These are phyloP conservation scores for Zygoascus flipseniorum DNA, from an alignment of 805 yeast species.

Conservation along the genomic window DNA sequence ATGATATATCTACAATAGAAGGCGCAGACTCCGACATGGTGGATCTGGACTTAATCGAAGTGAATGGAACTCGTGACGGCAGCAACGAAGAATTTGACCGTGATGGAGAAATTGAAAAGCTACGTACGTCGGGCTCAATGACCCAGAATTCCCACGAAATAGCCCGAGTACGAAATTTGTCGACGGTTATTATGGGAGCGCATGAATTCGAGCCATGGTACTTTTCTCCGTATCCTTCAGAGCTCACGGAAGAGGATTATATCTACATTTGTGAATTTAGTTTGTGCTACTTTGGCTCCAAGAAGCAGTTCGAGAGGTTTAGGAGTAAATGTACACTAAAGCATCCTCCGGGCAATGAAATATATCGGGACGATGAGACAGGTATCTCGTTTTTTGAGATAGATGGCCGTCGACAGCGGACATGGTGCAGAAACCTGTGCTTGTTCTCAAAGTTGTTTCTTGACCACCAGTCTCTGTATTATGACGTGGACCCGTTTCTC, in stretches of 20 bases:
- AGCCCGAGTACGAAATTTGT: slow-evolving; percentile 80
- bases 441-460: slow-evolving; percentile 79
- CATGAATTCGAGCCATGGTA: slow-evolving; percentile 98
- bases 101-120: slow-evolving; percentile 86
- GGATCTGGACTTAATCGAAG: slow-evolving; percentile 78
- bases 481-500: slow-evolving; percentile 95
- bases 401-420: slow-evolving; percentile 91
- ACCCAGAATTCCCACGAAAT: slow-evolving; percentile 81
- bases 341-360: slow-evolving; percentile 98
- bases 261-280: slow-evolving; percentile 90
- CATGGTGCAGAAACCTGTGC: slow-evolving; percentile 96
- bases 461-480: slow-evolving; percentile 93
- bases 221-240: slow-evolving; percentile 94
- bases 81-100: slow-evolving; percentile 62
- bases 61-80: slow-evolving; percentile 59
- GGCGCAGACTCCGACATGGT: slow-evolving; percentile 36
- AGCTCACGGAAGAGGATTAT: slow-evolving; percentile 84
- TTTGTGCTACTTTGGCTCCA: slow-evolving; percentile 77
- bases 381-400: slow-evolving; percentile 91
- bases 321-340: slow-evolving; percentile 77
- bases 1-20: slow-evolving; percentile 26
- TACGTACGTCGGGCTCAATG: slow-evolving; percentile 96
- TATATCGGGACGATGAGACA: slow-evolving; percentile 77
- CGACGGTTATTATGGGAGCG: slow-evolving; percentile 73
- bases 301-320: slow-evolving; percentile 87